These are phyloP conservation scores for Leavenworthia alabamica DNA, from an alignment of 345 rosid species.

Conservation along the genomic window DNA sequence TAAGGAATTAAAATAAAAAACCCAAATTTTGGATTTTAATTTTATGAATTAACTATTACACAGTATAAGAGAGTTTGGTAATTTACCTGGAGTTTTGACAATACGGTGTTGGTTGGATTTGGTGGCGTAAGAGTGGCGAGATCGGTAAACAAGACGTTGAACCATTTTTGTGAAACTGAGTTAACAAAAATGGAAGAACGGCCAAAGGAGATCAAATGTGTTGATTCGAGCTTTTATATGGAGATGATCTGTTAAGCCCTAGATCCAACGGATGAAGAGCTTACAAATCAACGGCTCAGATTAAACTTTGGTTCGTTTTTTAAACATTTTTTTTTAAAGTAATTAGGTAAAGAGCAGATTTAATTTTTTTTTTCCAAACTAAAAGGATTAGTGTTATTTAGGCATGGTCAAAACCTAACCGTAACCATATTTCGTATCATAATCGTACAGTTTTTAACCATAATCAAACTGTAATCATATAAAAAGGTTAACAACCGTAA, in stretches of 20 bases:
- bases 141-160: constrained; percentile 71
- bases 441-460: no score
- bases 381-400: no score
- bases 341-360: no score
- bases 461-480: no score
- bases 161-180: constrained; percentile 47
- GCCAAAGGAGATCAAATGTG: not conserved
- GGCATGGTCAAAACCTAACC: no score
- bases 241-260: not conserved
- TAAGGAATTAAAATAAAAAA: not conserved
- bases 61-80: not conserved
- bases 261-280: constrained; percentile 5
- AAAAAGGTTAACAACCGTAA: no score
- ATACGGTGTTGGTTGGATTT: constrained; percentile 83
- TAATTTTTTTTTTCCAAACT: no score
- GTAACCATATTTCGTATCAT: no score
- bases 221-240: not conserved
- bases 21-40: not conserved
- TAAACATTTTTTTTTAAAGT: no score
- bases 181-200: not conserved
- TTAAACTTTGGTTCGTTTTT: no score
- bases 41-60: not conserved
- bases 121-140: constrained; percentile 87
- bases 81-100: constrained; percentile 80
- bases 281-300: not conserved